Evolutionary conservation across 1,284 basidiomycete species (phyloP), one percentile per base, ranked within the genome.

Genomic region (Erythrobasidium hasegawianum): DNA sequence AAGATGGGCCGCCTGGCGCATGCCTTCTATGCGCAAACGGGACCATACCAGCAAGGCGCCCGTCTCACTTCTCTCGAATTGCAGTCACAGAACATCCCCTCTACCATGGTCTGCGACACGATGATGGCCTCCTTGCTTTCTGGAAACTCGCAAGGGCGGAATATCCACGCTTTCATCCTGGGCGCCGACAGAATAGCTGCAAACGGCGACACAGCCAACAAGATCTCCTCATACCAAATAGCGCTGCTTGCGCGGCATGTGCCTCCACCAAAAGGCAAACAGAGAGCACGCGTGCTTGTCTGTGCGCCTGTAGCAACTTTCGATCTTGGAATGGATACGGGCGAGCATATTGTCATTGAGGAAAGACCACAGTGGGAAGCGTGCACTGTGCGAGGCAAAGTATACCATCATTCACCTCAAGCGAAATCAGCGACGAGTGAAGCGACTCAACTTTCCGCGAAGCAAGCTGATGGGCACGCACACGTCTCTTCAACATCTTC

Each of bases 141-240:
- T 75, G 87, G 90, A 76, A 81, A 89, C 75, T 79, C 49, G 8
- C 50, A 54, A 3, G 29, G 54, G 10, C 70, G 71, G 57, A 56
- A 84, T 45, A 88, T 95, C 57, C 88, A 94, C 74, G 90, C 86
- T n/a, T 86, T 95, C 56, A 87, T 81, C 18, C 88, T 87, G 68
- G 71, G 86, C 75, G 62, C 59, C 11, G 73, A 73, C 54, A 64
- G 68, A 67, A 86, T 96, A 71, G 89, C 90, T 2, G 82, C 80
- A 73, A 95, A 96, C 73, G 92, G 92, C 1, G 92, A 95, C 78
- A 94, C 92, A 0, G 91, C 91, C 20, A 95, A 95, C 81, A 95
- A 95, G 81, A 88, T 86, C 60, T 72, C 71, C 38, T 73, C 73
- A 1, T 73, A 72, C 64, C 73, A 73, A 41, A 75, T 75, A 64